A percentile compares a stretch with the other conserved stretches of the same genome.
Evolutionary conservation across 2,329 filamentous ascomycete genomes (phyloP).

Genomic region (Drechmeria coniospora): DNA sequence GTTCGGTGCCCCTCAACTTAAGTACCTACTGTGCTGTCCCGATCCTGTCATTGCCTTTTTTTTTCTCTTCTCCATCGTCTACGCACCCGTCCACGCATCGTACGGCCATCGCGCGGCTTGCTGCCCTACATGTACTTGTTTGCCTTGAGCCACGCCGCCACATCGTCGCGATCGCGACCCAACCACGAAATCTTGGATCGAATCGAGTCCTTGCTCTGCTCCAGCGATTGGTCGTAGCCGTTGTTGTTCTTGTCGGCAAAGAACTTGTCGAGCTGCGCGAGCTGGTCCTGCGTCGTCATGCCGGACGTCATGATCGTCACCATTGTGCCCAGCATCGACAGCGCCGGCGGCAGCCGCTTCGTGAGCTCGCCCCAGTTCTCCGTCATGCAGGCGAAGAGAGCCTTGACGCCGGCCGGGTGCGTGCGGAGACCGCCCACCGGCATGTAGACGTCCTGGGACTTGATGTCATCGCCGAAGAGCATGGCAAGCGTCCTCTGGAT

Average conservation of each 20-base stretch:
- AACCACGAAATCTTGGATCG: slow-evolving; percentile 48
- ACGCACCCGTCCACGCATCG: not conserved
- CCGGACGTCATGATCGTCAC: slow-evolving; percentile 69
- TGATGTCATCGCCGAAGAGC: slow-evolving; percentile 65
- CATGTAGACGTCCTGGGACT: slow-evolving; percentile 89
- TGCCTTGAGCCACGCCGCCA: slow-evolving; percentile 10
- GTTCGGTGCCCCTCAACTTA: too few species aligned
- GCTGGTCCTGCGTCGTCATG: slow-evolving; percentile 64
- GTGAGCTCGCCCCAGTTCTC: slow-evolving; percentile 76
- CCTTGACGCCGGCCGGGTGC: slow-evolving; percentile 63
- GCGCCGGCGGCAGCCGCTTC: slow-evolving; percentile 68
- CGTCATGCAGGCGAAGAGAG: slow-evolving; percentile 71
- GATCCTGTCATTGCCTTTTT: not conserved
- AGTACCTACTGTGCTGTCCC: too few species aligned
- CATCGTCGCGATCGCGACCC: slow-evolving; percentile 10
- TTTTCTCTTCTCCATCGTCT: not conserved
- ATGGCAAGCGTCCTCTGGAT: slow-evolving; percentile 69
- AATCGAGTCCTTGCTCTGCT: slow-evolving; percentile 78
- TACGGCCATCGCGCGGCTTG: too few species aligned
- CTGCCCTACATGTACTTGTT: slow-evolving; percentile 7
- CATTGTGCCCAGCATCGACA: slow-evolving; percentile 73
- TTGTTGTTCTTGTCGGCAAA: slow-evolving; percentile 69
- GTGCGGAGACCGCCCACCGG: slow-evolving; percentile 65
- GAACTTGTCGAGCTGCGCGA: slow-evolving; percentile 63
- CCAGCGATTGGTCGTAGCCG: slow-evolving; percentile 72